Percentiles rank a stretch among this genome's conserved stretches.
Evolutionary conservation across 1,139 yeast species (phyloP).

Genomic region (Zygoascus sp.): DNA sequence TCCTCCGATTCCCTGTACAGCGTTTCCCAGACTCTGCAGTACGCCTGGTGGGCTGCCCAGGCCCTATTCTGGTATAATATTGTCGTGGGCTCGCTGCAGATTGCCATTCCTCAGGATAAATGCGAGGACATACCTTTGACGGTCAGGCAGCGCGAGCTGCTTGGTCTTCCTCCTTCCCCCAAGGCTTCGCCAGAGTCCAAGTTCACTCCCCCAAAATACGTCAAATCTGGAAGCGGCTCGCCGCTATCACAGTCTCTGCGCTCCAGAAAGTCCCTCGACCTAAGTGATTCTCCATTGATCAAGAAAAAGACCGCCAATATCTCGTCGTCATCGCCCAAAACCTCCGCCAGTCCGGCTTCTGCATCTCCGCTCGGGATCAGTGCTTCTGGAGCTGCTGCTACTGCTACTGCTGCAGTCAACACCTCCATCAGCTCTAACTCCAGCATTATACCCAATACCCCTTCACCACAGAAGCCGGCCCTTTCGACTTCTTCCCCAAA

Average conservation of each 20-base stretch:
- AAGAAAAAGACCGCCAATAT: not conserved
- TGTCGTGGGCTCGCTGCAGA: conserved; percentile 33
- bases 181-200: conserved; percentile 21
- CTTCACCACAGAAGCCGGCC: conserved; percentile 2
- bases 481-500: not conserved
- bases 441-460: not conserved
- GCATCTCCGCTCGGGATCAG: not conserved
- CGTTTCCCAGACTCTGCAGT: not conserved
- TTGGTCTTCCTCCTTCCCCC: conserved; percentile 39
- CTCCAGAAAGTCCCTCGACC: not conserved
- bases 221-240: conserved; percentile 19
- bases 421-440: not conserved
- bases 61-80: conserved; percentile 39
- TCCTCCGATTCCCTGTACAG: not conserved
- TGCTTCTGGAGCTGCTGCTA: not conserved
- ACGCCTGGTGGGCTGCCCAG: conserved; percentile 24
- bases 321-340: too few species aligned
- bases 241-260: not conserved
- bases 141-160: conserved; percentile 39
- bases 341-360: not conserved
- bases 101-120: conserved; percentile 37
- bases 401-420: not conserved
- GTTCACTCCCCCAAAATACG: conserved; percentile 31
- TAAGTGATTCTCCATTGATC: not conserved
- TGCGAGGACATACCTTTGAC: conserved; percentile 41